Evolutionary conservation across 1,284 basidiomycete species (phyloP).

Genomic region (Agroathelia rolfsii): DNA sequence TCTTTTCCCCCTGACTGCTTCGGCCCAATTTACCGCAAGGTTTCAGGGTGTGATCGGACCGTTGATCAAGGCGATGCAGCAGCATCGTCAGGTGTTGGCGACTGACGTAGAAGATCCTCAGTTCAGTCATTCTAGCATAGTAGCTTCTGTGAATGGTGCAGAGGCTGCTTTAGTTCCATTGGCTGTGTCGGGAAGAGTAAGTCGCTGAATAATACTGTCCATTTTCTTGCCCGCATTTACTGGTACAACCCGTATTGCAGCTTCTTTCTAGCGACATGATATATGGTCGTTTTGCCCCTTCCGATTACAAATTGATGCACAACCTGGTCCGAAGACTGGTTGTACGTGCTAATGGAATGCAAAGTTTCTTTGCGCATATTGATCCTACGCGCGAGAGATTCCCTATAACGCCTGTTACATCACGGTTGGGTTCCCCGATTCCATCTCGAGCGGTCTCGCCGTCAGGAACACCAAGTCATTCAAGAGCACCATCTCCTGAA

Average conservation of each 20-base stretch:
- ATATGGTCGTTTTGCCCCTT: constrained; percentile 53
- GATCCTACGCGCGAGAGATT: constrained; percentile 52
- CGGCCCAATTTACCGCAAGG: constrained; percentile 48
- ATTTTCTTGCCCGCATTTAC: too few relatives aligned
- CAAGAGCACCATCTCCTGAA: constrained; percentile 16
- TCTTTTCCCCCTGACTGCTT: constrained; percentile 62
- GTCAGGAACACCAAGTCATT: constrained; percentile 18
- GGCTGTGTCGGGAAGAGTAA: constrained; percentile 38
- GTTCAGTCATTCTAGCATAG: constrained; percentile 33
- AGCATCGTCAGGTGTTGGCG: constrained; percentile 39
- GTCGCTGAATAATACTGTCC: too few relatives aligned
- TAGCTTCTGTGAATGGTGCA: constrained; percentile 30
- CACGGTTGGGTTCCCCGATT: constrained; percentile 28
- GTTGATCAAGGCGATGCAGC: constrained; percentile 34
- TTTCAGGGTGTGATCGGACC: constrained; percentile 45
- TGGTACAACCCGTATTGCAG: too few relatives aligned
- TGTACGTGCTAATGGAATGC: constrained; percentile 55
- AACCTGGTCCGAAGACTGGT: constrained; percentile 38
- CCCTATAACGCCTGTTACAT: constrained; percentile 39
- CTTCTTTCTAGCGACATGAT: constrained; percentile 56
- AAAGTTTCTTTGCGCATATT: constrained; percentile 51
- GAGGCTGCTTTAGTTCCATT: constrained; percentile 50
- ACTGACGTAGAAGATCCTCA: constrained; percentile 33
- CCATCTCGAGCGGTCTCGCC: constrained; percentile 9
- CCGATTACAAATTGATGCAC: constrained; percentile 49